Evolutionary conservation across 352 stramenopile genomes (phyloP), one percentile per base, ranked within the genome.

Genomic region (Pythium dissimile): DNA sequence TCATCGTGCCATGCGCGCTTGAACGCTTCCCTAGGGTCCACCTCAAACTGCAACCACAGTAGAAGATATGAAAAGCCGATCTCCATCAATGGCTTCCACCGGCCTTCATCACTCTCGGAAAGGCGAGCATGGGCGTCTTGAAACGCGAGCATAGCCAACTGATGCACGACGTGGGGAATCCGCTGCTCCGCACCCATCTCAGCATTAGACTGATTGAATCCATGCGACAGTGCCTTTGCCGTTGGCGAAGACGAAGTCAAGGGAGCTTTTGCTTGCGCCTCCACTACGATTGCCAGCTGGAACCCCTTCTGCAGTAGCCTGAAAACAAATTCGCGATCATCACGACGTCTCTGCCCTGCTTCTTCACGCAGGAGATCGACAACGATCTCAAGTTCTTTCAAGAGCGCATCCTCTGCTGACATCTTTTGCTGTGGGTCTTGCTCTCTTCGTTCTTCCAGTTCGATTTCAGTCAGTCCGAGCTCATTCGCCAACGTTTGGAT

Each of bases 331-430:
- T 59, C 57, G 0, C 69, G 67, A 31, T 92, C 55, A 15, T 64
- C 46, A 6, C 51, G 20, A 7, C 21, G 38, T 23, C 26, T 57
- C 28, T 31, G 38, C 12, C 44, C 28, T 12, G 73, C 2, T 76
- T 79, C 75, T 54, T 89, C 69, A 20, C 75, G 54, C 15, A 89
- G 59, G 39, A 92, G 54, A n/a, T 85, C 81, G 6, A 89, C 59
- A 0, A 89, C 79, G n/a, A 88, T 44, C 15, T 87, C 72, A 4
- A 92, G 47, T 32, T 92, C 81, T 26, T 75, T 73, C 15, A 92
- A 39, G 15, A 92, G 62, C 16, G 77, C 62, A 21, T 60, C 49
- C 62, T 88, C 78, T 11, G 69, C 59, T 24, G 65, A 74, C 21
- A 48, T 20, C 2, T 72, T 80, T 27, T 46, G 44, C 11, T 31